Base-by-base conservation (phyloP, 140 eudicot species). In the Flaveria floridana region DNA sequence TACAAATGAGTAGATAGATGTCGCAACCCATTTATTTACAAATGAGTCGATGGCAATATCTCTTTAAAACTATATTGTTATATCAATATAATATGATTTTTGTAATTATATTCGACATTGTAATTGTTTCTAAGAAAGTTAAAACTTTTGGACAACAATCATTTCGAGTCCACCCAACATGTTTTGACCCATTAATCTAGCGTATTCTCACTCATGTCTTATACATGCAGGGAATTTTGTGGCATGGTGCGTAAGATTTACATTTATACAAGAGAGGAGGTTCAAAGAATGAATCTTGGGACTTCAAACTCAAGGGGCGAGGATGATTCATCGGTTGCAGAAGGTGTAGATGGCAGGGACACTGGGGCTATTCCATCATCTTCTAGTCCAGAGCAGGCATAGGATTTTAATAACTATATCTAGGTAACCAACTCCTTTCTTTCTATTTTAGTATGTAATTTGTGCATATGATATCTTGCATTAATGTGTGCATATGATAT, bases 231-330 rank as follows among this genome's bases (percentile, higher is more conserved):
- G 81, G 99, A 94, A 81, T 94, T 94, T 57, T 81, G 92, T 76
- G 87, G 86, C 14, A 95, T 95, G 97, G 99, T 88, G 8, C 95
- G 95, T 26, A 95, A 95, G 74, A 87, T 95, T 23, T 85, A 64
- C 74, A 91, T 91, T 58, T 92, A 88, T 69, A 95, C 99, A 0
- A 86, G 85, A 80, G 99, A 91, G 70, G 97, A 95, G 79, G 94
- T 91, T 51, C 95, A 85, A 66, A 74, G 88, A 42, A 90, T 91
- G 99, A 87, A 82, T 64, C 90, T 94, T 1, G 85, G 95, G 63
- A 68, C 86, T 39, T 51, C 88, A 19, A 82, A 81, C 75, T 81
- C 87, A 19, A 80, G 84, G 77, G 90, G 90, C 0, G 99, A 94
- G 62, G 97, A 87, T 10, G 83, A 65, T 77, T 82, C 86, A 15